phyloP scores from a whole-genome alignment of 164 flowering plant genomes.

The Piper longum region DNA sequence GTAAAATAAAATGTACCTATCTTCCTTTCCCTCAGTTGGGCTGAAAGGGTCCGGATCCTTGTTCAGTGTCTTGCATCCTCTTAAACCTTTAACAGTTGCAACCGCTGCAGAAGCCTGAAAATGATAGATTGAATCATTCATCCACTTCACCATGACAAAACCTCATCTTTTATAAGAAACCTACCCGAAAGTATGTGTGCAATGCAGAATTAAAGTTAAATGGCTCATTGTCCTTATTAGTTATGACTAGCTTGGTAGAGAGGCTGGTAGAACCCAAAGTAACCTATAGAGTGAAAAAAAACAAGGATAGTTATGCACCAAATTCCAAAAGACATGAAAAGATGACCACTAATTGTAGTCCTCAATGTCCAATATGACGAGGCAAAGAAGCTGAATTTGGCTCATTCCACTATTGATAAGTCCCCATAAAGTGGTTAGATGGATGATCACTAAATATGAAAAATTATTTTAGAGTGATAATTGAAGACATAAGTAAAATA shows the following conservation, averaged over 20 bases:
- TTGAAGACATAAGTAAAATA: slow-evolving; percentile 5
- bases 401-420: too few relatives aligned
- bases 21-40: slow-evolving; percentile 68
- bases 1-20: slow-evolving; percentile 38
- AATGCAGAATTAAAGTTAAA: slow-evolving; percentile 76
- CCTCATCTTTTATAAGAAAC: slow-evolving; percentile 8
- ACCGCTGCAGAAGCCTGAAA: slow-evolving; percentile 64
- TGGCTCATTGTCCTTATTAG: slow-evolving; percentile 59
- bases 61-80: slow-evolving; percentile 84
- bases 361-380: not conserved
- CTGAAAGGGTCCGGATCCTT: slow-evolving; percentile 86
- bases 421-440: too few relatives aligned
- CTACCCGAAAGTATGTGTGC: slow-evolving; percentile 88
- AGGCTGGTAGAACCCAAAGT: slow-evolving; percentile 44
- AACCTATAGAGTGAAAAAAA: slow-evolving; percentile 35
- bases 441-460: too few relatives aligned
- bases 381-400: too few relatives aligned
- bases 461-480: not conserved
- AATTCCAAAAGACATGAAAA: not conserved
- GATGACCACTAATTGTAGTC: not conserved
- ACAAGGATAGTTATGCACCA: not conserved
- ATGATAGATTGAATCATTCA: not conserved
- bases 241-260: slow-evolving; percentile 64
- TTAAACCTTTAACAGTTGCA: slow-evolving; percentile 68
- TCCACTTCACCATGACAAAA: not conserved